These are phyloP conservation scores for Alternaria angustiovoidea DNA, from an alignment of 2,329 filamentous ascomycete genomes.

Conservation along the genomic window DNA sequence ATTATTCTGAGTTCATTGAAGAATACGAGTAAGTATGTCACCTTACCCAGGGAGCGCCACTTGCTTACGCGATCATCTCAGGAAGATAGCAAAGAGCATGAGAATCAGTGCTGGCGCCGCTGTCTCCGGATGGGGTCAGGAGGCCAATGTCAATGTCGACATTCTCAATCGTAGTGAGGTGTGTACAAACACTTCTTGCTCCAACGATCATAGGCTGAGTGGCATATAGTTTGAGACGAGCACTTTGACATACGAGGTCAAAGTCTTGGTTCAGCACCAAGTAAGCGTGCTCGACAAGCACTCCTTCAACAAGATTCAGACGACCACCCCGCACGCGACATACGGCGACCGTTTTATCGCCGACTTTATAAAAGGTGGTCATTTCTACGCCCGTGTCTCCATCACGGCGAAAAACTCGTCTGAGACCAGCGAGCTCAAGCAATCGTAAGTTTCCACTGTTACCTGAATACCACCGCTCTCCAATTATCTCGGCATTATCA, in stretches of 20 bases:
- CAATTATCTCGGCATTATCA: neutral
- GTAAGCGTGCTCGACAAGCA: neutral
- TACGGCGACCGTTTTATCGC: neutral
- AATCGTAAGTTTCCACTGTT: neutral
- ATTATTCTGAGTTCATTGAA: neutral
- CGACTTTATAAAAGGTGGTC: neutral
- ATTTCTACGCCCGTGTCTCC: neutral
- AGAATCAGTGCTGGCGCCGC: constrained; percentile 2
- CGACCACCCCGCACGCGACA: neutral
- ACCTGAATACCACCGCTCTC: neutral
- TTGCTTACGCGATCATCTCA: neutral
- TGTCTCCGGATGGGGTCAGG: constrained; percentile 1
- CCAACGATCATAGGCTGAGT: neutral
- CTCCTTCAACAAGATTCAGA: constrained; percentile 1
- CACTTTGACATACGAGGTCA: neutral
- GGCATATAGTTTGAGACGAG: neutral
- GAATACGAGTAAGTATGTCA: neutral
- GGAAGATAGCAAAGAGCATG: neutral
- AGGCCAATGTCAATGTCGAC: neutral
- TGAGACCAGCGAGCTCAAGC: neutral
- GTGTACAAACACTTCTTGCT: neutral
- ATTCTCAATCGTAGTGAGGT: neutral
- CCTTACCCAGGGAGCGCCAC: neutral
- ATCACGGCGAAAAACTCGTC: constrained; percentile 1
- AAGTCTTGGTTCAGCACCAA: constrained; percentile 1